Evolutionary conservation across 352 stramenopile species (phyloP).

Genomic region (Pythium monospermum): DNA sequence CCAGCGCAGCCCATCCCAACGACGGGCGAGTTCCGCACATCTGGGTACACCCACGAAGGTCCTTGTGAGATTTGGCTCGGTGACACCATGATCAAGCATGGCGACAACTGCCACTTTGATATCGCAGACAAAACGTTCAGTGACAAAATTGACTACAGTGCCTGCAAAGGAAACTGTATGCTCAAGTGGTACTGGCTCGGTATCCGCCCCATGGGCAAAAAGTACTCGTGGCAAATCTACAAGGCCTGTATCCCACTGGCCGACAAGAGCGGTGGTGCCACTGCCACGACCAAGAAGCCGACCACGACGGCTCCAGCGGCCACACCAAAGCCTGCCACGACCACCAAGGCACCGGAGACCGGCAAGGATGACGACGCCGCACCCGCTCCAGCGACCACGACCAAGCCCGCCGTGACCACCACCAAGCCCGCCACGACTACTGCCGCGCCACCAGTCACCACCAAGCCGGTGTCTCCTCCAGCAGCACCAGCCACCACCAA

Average conservation of each 20-base stretch:
- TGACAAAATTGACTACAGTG: conserved; percentile 18
- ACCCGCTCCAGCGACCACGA: not conserved
- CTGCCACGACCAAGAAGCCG: too few relatives aligned
- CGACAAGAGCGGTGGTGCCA: not conserved
- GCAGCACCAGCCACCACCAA: conserved; percentile 2
- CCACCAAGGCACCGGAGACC: conserved; percentile 3
- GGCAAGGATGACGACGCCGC: too few relatives aligned
- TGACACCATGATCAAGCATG: conserved; percentile 15
- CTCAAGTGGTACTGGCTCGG: conserved; percentile 26
- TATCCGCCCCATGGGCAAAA: conserved; percentile 23
- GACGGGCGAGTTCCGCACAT: conserved; percentile 14
- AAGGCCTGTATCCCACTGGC: conserved; percentile 36
- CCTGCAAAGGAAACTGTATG: conserved; percentile 22
- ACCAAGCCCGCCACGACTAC: not conserved
- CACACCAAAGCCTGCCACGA: not conserved
- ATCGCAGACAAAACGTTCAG: conserved; percentile 25
- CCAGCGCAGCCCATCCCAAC: conserved; percentile 12
- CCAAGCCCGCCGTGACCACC: not conserved
- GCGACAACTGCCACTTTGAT: conserved; percentile 24
- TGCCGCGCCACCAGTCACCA: not conserved
- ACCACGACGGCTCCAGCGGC: too few relatives aligned
- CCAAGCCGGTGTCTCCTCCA: conserved; percentile 3
- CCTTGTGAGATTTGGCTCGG: conserved; percentile 22
- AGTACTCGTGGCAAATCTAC: conserved; percentile 58
- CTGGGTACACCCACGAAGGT: conserved; percentile 31